Evolutionary conservation across 75 land plant genomes (phyloP).

Genomic region (Isoetes taiwanensis): DNA sequence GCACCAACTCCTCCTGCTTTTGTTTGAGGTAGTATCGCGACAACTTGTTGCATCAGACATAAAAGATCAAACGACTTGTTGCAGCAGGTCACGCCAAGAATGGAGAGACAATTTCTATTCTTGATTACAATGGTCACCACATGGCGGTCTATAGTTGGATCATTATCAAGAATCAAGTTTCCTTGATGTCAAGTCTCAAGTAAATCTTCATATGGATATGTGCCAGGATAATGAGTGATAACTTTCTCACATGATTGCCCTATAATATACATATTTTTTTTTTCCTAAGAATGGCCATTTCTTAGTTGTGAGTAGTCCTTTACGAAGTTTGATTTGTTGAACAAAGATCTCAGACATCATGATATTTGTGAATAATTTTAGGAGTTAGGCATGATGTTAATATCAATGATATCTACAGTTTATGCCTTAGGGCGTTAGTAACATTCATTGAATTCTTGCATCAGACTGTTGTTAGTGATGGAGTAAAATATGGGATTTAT

Average conservation of each 20-base stretch:
- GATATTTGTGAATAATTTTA: background rate
- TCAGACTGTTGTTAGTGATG: constrained; percentile 93
- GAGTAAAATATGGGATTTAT: constrained; percentile 97
- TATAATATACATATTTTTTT: constrained; percentile 81
- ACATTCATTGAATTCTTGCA: background rate
- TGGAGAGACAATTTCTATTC: too few species aligned
- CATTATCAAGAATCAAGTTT: too few species aligned
- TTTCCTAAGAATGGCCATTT: constrained; percentile 97
- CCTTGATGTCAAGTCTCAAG: constrained; percentile 99
- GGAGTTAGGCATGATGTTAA: background rate
- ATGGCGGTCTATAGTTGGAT: too few species aligned
- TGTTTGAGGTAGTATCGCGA: too few species aligned
- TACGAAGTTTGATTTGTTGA: background rate
- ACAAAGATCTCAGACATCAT: background rate
- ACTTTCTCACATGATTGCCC: constrained; percentile 20
- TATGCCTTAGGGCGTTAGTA: too few species aligned
- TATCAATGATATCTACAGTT: background rate
- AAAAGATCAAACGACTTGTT: too few species aligned
- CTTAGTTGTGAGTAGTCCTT: constrained; percentile 63
- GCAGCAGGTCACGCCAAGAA: too few species aligned
- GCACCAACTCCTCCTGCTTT: too few species aligned
- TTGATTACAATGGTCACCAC: too few species aligned
- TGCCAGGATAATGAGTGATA: too few species aligned
- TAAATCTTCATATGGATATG: constrained; percentile 10
- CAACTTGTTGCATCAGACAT: too few species aligned